Evolutionary conservation across 768 basidiomycete species (phyloP).

Genomic region (Thelephora ganbajun): DNA sequence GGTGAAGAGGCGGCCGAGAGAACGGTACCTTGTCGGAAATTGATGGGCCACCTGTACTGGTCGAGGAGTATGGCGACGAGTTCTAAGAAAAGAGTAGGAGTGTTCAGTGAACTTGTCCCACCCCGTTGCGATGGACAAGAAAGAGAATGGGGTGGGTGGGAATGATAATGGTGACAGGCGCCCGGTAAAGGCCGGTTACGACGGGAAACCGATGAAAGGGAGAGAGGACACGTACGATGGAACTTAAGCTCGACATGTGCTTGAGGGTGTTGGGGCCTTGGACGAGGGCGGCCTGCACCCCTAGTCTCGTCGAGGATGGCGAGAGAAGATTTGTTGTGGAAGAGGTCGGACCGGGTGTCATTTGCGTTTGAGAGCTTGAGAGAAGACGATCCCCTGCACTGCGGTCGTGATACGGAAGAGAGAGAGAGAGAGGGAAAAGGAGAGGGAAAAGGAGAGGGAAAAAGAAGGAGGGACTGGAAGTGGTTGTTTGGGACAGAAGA

Average conservation of each 20-base stretch:
- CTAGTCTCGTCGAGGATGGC: conserved; percentile 4
- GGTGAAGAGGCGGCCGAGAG: background rate
- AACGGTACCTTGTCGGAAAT: background rate
- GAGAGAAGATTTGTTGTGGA: conserved; percentile 8
- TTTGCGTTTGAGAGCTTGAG: conserved; percentile 1
- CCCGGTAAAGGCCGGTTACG: too few species aligned
- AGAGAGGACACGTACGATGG: too few species aligned
- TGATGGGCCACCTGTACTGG: background rate
- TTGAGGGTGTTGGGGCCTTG: conserved; percentile 16
- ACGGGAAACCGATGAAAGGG: too few species aligned
- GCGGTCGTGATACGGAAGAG: conserved; percentile 33
- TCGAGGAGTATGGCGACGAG: conserved; percentile 7
- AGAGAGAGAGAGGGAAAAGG: conserved; percentile 26
- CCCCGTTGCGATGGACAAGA: conserved; percentile 3
- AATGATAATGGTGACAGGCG: too few species aligned
- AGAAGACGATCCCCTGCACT: background rate
- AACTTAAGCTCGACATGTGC: conserved; percentile 20
- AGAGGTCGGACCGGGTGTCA: conserved; percentile 10
- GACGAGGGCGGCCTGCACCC: conserved; percentile 9
- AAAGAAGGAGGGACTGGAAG: background rate
- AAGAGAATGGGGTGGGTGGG: conserved; percentile 9
- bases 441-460: background rate
- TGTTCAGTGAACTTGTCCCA: background rate
- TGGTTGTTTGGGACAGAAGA: background rate
- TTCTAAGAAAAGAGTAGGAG: too few species aligned